These are phyloP conservation scores for Colletotrichum neosansevieriae DNA, from an alignment of 2,329 filamentous ascomycete genomes.

Conservation along the genomic window DNA sequence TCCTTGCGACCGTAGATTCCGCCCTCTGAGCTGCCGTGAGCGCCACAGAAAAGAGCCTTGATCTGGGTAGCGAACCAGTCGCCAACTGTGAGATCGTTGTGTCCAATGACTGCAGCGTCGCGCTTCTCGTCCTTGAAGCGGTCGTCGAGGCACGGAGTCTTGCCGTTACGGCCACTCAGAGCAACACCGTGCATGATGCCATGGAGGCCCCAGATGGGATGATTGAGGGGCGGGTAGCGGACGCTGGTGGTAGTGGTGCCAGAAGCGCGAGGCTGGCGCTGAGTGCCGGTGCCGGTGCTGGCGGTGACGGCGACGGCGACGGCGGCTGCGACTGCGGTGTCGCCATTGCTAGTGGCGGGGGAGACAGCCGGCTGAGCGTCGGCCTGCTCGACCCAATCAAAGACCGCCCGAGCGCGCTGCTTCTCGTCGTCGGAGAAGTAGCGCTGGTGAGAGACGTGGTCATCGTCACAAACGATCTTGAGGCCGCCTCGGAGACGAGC, in stretches of 20 bases:
- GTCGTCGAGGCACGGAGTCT: background rate
- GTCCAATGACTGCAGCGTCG: constrained; percentile 15
- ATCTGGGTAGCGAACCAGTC: constrained; percentile 68
- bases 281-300: background rate
- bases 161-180: constrained; percentile 1
- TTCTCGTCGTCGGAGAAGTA: constrained; percentile 2
- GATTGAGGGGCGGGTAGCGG: background rate
- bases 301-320: background rate
- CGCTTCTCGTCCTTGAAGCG: background rate
- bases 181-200: constrained; percentile 12
- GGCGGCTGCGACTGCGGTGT: background rate
- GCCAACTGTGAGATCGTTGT: constrained; percentile 52
- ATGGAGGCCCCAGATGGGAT: background rate
- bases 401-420: background rate
- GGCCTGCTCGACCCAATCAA: background rate
- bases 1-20: constrained; percentile 63
- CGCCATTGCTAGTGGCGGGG: background rate
- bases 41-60: constrained; percentile 63
- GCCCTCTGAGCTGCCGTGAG: constrained; percentile 60
- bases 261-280: background rate
- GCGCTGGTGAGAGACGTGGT: background rate
- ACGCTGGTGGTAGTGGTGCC: background rate
- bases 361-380: background rate
- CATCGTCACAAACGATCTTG: background rate
- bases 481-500: background rate